Evolutionary conservation across 1,284 basidiomycete genomes (phyloP), one percentile per base, ranked within the genome.

Genomic region (Boletus mariae): DNA sequence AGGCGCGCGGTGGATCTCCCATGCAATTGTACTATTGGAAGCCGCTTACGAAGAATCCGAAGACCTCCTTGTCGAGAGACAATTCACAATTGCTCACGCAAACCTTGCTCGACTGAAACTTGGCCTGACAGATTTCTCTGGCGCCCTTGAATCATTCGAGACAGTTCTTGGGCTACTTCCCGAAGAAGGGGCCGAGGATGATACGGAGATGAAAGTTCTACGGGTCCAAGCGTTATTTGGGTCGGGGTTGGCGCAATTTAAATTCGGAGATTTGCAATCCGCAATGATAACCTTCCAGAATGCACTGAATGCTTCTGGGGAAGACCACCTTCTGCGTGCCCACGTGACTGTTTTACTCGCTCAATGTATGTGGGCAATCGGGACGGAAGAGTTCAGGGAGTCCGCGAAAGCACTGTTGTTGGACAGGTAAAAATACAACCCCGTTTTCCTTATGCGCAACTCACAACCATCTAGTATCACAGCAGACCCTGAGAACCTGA

Each of bases 11-110:
- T 75, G 84, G 35, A 77, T 90, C 20, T 71, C 77, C n/a, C 80
- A 82, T 38, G 84, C 90, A 4, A 88, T 92, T 5, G 57, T 71
- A 1, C 75, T 95, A 12, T 75, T 99, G 23, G 97, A 99, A 70
- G 79, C 84, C 2, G 78, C 83, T 29, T 99, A 98, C 69, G 97
- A 99, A 68, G 83, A 87, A 49, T 82, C 81, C 1, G 97, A 99
- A 67, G 87, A 90, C 47, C 65, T 83, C 0, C 72, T 77, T 17
- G 81, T 92, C 15, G 96, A 98, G 67, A 73, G 78, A 26, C 84
- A 83, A 56, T 99, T 90, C 67, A 84, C 84, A 7, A 82, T 94
- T 31, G 92, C 94, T 0, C 89, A 94, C 56, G 75, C 81, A 34
- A 98, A 92, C 57, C 73, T 94, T 7, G 97, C 87, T 0, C 82